Base-by-base conservation (phyloP, 2,329 filamentous ascomycete species). In the Scedosporium minutisporum region DNA sequence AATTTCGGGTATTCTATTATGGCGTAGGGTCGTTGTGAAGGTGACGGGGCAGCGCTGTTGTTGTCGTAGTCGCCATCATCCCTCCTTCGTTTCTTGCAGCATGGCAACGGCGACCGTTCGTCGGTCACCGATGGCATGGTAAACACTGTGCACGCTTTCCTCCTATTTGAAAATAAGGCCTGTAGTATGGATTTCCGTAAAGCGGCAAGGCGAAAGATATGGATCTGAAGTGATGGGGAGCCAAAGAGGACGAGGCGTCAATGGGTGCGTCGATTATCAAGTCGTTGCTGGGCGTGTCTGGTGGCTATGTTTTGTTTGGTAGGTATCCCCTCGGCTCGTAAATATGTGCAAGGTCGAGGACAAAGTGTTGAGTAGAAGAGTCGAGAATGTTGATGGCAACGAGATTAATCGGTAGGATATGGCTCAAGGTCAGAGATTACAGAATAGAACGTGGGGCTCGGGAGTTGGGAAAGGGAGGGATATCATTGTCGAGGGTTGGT, bases 71-170 rank as follows among this genome's bases (percentile, higher is more conserved):
- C 67, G 46, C 71, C 70, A 42, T 68, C 68, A 41, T 69, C 70
- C 67, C 74, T 68, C 67, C 72, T 69, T 64, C 74, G 71, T 63
- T 76, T 76, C 58, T 69, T 68, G 44, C 74, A 74, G 41, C 74
- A 69, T 7, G 66, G 64, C 55, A 58, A 14, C 64, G 65, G 63
- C 65, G 64, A 66, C 71, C 71, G 61, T 16, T 63, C 57, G 23
- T 71, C 67, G 62, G 69, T 69, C 61, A 76, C 73, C 58, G 70
- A 75, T 21, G 73, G 74, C 74, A 76, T 76, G 44, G 62, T 71
- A 53, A 41, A 41, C 27, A 16, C 27, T 57, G 51, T 23, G 51
- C 18, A 55, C 51, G 18, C 21, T 27, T 14, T 6, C 51, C 23
- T 27, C 51, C 18, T 14, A 27, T 23, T 27, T 23, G 12, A 55